Conservation (phyloP, 805 yeast species). For the Metschnikowia kunwiensis region DNA sequence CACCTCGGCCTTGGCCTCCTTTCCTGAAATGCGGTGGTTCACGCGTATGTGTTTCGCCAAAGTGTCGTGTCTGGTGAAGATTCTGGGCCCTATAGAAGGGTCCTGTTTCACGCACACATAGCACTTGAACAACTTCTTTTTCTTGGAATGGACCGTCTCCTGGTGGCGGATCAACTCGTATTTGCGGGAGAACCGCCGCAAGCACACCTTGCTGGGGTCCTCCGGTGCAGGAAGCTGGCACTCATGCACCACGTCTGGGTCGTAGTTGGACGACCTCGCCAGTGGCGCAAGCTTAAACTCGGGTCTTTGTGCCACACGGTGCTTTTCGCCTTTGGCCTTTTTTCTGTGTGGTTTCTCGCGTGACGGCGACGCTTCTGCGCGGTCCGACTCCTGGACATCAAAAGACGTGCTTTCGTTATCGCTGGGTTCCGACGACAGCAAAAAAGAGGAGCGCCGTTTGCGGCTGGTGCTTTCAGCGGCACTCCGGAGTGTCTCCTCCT, state of each 20-base stretch:
- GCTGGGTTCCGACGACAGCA: constrained; percentile 9
- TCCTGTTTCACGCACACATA: constrained; percentile 76
- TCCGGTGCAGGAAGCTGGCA: constrained; percentile 45
- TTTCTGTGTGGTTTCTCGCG: constrained; percentile 2
- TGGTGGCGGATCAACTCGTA: constrained; percentile 94
- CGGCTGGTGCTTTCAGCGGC: constrained; percentile 4
- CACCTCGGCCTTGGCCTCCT: constrained; percentile 47
- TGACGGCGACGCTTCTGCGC: neutral
- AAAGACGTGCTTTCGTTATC: constrained; percentile 7
- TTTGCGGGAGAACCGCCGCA: constrained; percentile 52
- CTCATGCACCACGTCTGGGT: constrained; percentile 46
- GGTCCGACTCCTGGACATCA: constrained; percentile 2
- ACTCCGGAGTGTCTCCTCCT: neutral
- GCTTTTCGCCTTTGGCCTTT: constrained; percentile 27
- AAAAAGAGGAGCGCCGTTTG: constrained; percentile 6
- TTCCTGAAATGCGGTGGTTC: constrained; percentile 44
- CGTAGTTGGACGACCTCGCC: constrained; percentile 41
- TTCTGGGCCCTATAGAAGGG: constrained; percentile 57
- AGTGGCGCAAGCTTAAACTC: constrained; percentile 20
- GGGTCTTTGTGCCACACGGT: constrained; percentile 26
- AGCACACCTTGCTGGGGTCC: constrained; percentile 38
- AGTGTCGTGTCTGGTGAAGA: constrained; percentile 93
- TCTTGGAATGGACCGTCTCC: constrained; percentile 90
- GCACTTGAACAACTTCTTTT: constrained; percentile 82
- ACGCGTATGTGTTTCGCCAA: constrained; percentile 78